Percentiles rank a stretch among this genome's conserved stretches.
These are phyloP conservation scores for Sporothrix euskadiensis DNA, from an alignment of 2,329 filamentous ascomycete species.

Conservation along the genomic window DNA sequence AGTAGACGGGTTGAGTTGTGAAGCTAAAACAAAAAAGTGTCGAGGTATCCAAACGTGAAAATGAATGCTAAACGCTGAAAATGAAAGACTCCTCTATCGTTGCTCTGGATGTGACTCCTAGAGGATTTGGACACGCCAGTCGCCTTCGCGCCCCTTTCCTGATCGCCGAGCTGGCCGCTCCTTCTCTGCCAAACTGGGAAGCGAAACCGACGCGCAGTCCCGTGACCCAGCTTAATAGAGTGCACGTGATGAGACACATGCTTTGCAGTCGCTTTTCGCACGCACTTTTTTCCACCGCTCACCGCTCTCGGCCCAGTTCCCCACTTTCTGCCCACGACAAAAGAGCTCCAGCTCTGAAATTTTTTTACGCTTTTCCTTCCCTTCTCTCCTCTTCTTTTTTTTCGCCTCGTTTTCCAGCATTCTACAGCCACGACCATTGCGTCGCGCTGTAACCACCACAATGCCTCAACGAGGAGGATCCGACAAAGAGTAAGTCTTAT, in stretches of 20 bases:
- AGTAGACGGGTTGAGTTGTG: background rate
- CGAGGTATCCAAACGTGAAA: background rate
- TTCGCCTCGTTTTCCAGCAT: background rate
- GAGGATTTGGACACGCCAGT: constrained; percentile 11
- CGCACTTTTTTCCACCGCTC: constrained; percentile 30
- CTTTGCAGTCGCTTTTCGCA: too few relatives aligned
- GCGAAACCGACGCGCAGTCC: constrained; percentile 39
- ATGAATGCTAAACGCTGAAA: background rate
- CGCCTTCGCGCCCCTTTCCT: background rate
- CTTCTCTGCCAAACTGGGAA: constrained; percentile 7
- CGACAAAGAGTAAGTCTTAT: constrained; percentile 36
- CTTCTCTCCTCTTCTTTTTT: constrained; percentile 28
- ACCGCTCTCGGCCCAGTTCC: constrained; percentile 30
- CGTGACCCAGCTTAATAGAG: constrained; percentile 34
- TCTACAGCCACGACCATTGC: background rate
- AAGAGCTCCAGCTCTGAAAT: constrained; percentile 31
- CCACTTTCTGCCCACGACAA: constrained; percentile 25
- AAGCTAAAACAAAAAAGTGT: background rate
- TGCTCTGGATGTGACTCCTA: constrained; percentile 17
- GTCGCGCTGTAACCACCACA: background rate
- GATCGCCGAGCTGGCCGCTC: background rate
- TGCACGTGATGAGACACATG: constrained; percentile 1
- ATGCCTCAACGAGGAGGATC: background rate
- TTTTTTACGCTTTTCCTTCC: constrained; percentile 26
- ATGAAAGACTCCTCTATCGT: background rate